These are phyloP conservation scores for Berberis thunbergii DNA, from an alignment of 164 flowering plant genomes.

Conservation along the genomic window DNA sequence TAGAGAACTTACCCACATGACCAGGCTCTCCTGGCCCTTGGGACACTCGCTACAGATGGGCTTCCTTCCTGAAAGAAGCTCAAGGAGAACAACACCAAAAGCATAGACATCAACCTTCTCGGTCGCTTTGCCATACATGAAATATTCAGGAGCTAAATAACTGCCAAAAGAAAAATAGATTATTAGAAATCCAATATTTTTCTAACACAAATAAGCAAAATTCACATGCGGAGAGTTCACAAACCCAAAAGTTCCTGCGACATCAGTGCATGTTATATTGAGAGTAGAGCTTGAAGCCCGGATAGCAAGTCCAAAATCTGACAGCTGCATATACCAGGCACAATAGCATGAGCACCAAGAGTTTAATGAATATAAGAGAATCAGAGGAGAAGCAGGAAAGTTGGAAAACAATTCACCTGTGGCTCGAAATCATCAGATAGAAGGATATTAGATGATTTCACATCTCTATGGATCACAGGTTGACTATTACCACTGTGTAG, in stretches of 20 bases:
- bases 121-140: slow-evolving; percentile 86
- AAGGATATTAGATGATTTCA: slow-evolving; percentile 90
- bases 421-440: slow-evolving; percentile 90
- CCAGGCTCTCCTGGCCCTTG: slow-evolving; percentile 87
- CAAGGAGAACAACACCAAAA: slow-evolving; percentile 95
- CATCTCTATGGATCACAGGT: slow-evolving; percentile 90
- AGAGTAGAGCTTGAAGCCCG: slow-evolving; percentile 66
- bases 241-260: slow-evolving; percentile 95
- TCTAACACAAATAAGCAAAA: not conserved
- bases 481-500: slow-evolving; percentile 46
- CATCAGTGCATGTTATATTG: slow-evolving; percentile 68
- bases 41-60: slow-evolving; percentile 68
- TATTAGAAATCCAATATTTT: not conserved
- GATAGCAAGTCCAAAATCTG: slow-evolving; percentile 92
- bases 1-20: slow-evolving; percentile 77
- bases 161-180: slow-evolving; percentile 30
- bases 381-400: not conserved
- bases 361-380: not conserved
- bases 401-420: slow-evolving; percentile 28
- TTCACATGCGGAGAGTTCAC: slow-evolving; percentile 12
- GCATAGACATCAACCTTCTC: slow-evolving; percentile 92
- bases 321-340: slow-evolving; percentile 45
- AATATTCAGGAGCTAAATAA: slow-evolving; percentile 96
- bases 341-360: slow-evolving; percentile 2
- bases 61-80: slow-evolving; percentile 89